Evolutionary conservation across 2,329 filamentous ascomycete genomes (phyloP).

Genomic region (Pseudogymnoascus sp.): DNA sequence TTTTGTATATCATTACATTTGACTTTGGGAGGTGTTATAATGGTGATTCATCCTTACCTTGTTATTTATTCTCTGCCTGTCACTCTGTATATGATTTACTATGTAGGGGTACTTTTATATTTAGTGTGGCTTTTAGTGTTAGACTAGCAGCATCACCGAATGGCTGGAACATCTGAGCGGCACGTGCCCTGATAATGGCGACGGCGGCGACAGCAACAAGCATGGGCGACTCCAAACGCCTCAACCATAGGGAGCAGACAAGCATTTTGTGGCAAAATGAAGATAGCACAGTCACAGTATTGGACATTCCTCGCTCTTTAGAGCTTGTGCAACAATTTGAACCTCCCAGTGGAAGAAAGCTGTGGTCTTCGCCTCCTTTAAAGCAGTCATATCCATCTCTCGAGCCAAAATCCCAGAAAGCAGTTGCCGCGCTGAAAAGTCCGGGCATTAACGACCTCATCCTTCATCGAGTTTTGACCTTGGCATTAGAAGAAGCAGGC

Average conservation of each 20-base stretch:
- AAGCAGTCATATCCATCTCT: conserved; percentile 40
- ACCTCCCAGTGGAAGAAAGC: not conserved
- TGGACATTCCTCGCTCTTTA: conserved; percentile 65
- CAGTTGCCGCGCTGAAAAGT: conserved; percentile 15
- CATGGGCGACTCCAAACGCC: not conserved
- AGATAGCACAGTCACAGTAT: conserved; percentile 42
- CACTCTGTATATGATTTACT: not conserved
- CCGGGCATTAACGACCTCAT: conserved; percentile 22
- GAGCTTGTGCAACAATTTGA: conserved; percentile 50
- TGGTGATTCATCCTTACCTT: too few relatives aligned
- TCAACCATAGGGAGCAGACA: conserved; percentile 16
- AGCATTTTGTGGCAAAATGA: conserved; percentile 47
- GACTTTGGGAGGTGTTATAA: too few relatives aligned
- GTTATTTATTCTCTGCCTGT: too few relatives aligned
- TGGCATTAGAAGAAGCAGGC: conserved; percentile 21
- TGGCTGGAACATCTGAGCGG: not conserved
- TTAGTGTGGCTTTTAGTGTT: not conserved
- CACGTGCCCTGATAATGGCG: not conserved
- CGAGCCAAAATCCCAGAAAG: conserved; percentile 42
- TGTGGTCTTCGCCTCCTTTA: conserved; percentile 34
- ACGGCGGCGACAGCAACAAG: not conserved
- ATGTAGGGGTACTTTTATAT: too few relatives aligned
- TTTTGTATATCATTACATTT: too few relatives aligned
- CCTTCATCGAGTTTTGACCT: conserved; percentile 21
- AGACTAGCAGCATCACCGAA: not conserved